phyloP scores from a whole-genome alignment of 1,284 basidiomycete genomes.

The Xerocomus subilludens region DNA sequence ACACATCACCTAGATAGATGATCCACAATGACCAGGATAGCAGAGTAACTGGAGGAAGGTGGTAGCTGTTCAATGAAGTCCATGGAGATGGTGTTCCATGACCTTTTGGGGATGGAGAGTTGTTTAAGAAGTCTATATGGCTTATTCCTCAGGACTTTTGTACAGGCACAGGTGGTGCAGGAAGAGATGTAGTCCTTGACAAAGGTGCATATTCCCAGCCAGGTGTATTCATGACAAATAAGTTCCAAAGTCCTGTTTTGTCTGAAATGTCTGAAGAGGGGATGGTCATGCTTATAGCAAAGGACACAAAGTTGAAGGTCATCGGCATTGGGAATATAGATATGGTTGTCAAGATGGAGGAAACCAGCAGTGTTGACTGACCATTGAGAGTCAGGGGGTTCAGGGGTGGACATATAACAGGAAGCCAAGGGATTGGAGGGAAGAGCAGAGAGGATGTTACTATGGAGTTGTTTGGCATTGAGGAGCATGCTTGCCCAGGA shows the following conservation, averaged over 20 bases:
- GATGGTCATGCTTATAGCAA: background rate
- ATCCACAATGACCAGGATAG: too few relatives aligned
- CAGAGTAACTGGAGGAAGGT: slow-evolving; percentile 15
- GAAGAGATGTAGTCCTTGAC: slow-evolving; percentile 10
- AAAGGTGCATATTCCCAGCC: background rate
- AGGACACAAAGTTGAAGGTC: background rate
- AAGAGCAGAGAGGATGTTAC: background rate
- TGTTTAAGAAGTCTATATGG: too few relatives aligned
- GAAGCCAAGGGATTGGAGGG: background rate
- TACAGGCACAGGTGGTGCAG: too few relatives aligned
- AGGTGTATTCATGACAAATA: background rate
- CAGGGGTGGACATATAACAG: too few relatives aligned
- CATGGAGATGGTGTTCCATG: slow-evolving; percentile 24
- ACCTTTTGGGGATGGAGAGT: slow-evolving; percentile 12
- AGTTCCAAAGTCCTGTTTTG: too few relatives aligned
- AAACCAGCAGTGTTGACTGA: too few relatives aligned
- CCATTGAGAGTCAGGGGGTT: background rate
- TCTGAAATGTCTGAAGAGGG: background rate
- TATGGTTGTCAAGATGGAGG: too few relatives aligned
- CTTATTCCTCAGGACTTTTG: too few relatives aligned
- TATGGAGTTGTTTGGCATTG: too few relatives aligned
- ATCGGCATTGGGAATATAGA: too few relatives aligned
- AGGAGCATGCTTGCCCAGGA: too few relatives aligned
- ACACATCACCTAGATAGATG: too few relatives aligned
- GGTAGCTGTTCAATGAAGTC: slow-evolving; percentile 40